Base-by-base conservation (phyloP, 2,329 filamentous ascomycete genomes). In the Colletotrichum cordylinicola region DNA sequence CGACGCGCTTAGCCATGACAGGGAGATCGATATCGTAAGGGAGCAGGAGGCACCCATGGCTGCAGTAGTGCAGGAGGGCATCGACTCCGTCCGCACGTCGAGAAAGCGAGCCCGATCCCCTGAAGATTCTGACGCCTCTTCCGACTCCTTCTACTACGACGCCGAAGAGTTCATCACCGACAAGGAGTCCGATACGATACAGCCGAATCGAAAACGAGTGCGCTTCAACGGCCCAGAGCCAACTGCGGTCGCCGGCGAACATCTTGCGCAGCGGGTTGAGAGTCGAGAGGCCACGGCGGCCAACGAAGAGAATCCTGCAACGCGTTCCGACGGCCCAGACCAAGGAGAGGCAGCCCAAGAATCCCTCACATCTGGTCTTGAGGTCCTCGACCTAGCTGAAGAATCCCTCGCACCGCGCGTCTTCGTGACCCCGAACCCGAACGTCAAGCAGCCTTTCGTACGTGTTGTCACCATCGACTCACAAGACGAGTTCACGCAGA, bases 41-140 rank as follows among this genome's bases (percentile, higher is more conserved):
- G 10, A 52, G n/a, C n/a, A 48, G 10, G 2, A 48, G n/a, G 1
- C n/a, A 4, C 6, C 9, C 0, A 21, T 21, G 0, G 10, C 43
- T 13, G 0, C 43, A 4, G n/a, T 2, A 52, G 10, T n/a, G 2
- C n/a, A 13, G n/a, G 12, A 52, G 0, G 43, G 6, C 12, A 8
- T 21, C 10, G n/a, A 52, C n/a, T 21, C 43, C 1, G 43, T 52
- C 43, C n/a, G 3, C n/a, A 52, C 12, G 43, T 21, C 43, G n/a
- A 52, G 21, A 4, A 52, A 52, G 43, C 43, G 43, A 52, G 43
- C 43, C 8, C 43, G 43, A 52, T 52, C 43, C n/a, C 43, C 43
- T 13, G 43, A 52, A 21, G 43, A 10, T 13, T 52, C 43, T 24
- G 43, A 52, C 6, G 43, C 43, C 43, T 52, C n/a, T 6, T 52